Evolutionary conservation across 805 yeast species (phyloP).

Genomic region (Torulaspora gathmanii): DNA sequence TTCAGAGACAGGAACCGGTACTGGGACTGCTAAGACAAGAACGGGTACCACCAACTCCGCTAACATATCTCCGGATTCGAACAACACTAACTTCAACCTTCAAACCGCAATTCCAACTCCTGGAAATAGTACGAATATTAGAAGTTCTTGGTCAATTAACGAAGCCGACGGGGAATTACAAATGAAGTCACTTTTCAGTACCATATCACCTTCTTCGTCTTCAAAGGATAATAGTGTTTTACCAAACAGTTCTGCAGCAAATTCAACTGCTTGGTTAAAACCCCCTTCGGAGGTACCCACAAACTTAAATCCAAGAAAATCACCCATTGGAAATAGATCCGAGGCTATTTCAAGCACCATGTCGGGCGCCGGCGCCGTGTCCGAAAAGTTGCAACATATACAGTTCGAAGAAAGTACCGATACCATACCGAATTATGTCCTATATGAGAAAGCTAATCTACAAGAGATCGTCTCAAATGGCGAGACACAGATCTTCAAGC

Average conservation of each 20-base stretch:
- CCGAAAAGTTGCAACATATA: constrained; percentile 9
- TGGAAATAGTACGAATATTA: neutral
- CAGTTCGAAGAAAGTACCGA: constrained; percentile 12
- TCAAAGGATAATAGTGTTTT: constrained; percentile 5
- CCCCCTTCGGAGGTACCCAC: neutral
- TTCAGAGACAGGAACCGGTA: constrained; percentile 7
- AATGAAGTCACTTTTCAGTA: constrained; percentile 11
- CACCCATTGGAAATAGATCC: constrained; percentile 1
- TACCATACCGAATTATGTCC: constrained; percentile 8
- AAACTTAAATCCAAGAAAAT: neutral
- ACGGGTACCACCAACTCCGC: constrained; percentile 1
- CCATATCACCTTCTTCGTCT: constrained; percentile 6
- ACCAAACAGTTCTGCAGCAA: constrained; percentile 1
- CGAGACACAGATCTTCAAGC: neutral
- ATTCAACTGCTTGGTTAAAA: constrained; percentile 4
- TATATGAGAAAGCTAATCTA: neutral
- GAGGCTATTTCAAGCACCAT: constrained; percentile 1
- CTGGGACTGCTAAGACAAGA: constrained; percentile 6
- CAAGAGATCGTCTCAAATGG: neutral
- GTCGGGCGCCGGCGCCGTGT: constrained; percentile 3
- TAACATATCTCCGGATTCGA: constrained; percentile 5
- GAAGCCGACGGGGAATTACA: constrained; percentile 12
- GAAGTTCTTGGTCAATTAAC: constrained; percentile 13
- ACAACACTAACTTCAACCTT: neutral
- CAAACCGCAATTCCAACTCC: neutral